A percentile compares a stretch with the other conserved stretches of the same genome.
These are phyloP conservation scores for Alternaria postmessia DNA, from an alignment of 2,329 filamentous ascomycete species.

Conservation along the genomic window DNA sequence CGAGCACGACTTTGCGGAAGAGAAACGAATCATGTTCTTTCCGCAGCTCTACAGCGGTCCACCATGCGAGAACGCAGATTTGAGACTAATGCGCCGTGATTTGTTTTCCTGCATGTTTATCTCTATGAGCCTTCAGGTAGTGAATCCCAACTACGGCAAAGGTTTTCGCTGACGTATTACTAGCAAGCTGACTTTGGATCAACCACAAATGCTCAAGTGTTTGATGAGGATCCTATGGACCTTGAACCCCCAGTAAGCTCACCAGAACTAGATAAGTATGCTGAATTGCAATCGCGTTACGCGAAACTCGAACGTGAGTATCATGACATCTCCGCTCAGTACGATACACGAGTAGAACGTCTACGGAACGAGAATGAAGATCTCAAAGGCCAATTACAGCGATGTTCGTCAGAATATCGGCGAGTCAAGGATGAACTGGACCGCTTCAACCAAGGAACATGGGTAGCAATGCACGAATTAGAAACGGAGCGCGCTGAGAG, in stretches of 20 bases:
- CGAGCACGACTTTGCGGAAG: constrained; percentile 12
- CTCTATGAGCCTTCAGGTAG: constrained; percentile 5
- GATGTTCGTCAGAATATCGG: background rate
- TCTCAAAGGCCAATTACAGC: background rate
- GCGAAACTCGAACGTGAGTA: background rate
- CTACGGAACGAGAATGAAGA: background rate
- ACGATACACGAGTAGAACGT: background rate
- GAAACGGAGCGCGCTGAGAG: too few species aligned
- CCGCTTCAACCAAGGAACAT: background rate
- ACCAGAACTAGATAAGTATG: background rate
- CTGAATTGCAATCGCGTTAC: background rate
- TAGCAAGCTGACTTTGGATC: constrained; percentile 11
- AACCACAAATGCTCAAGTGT: constrained; percentile 4
- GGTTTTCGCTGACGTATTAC: constrained; percentile 4
- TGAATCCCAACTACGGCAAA: constrained; percentile 5
- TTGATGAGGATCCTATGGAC: too few species aligned
- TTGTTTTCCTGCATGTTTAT: constrained; percentile 21
- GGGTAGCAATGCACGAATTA: too few species aligned
- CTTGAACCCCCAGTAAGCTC: too few species aligned
- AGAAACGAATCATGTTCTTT: constrained; percentile 20
- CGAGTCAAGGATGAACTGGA: background rate
- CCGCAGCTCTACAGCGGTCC: constrained; percentile 10
- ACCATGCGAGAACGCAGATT: background rate
- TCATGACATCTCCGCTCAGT: background rate
- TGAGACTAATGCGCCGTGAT: constrained; percentile 13